Conservation (phyloP, 169 alveolate species). For the Theileria sp. region DNA sequence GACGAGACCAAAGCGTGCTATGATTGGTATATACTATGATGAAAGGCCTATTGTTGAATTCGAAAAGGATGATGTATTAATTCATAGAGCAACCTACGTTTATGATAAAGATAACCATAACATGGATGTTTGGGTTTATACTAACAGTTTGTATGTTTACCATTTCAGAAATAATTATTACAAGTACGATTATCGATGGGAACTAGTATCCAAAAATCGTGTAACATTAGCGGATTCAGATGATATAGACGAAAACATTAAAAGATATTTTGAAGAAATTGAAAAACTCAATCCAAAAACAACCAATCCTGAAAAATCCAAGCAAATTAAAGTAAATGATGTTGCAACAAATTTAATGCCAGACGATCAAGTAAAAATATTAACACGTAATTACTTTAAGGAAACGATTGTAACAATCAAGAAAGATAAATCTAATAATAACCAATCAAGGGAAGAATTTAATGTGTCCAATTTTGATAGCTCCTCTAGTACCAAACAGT, state of each 20-base stretch:
- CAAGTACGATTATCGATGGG: neutral
- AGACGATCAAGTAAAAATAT: no score
- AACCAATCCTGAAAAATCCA: neutral
- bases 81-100: neutral
- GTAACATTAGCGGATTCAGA: neutral
- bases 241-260: neutral
- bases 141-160: neutral
- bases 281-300: neutral
- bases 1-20: neutral
- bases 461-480: neutral
- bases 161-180: neutral
- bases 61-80: neutral
- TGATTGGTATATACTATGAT: neutral
- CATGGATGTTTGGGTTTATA: neutral
- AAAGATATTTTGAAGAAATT: neutral
- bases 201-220: neutral
- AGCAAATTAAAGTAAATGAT: neutral
- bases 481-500: neutral
- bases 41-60: neutral
- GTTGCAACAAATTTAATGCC: neutral
- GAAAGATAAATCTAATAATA: neutral
- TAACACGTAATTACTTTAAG: neutral
- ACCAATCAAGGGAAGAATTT: neutral
- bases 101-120: neutral
- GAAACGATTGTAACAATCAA: neutral